These are phyloP conservation scores for Ganoderma resinaceum DNA, from an alignment of 1,284 basidiomycete genomes.

Conservation along the genomic window DNA sequence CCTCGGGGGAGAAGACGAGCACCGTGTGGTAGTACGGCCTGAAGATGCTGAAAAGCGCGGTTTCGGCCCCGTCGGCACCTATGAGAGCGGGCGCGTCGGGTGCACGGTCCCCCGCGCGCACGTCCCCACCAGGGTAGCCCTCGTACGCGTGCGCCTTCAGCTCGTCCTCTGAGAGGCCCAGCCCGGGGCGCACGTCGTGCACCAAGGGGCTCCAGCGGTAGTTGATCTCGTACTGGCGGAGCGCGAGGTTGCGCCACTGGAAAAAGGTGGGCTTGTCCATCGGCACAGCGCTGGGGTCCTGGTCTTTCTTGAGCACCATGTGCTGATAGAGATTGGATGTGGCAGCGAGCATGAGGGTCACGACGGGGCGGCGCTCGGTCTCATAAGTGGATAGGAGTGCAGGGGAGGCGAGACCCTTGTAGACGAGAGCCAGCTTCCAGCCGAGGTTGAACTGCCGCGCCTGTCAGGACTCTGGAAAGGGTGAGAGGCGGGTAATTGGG, in stretches of 20 bases:
- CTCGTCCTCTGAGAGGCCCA: constrained; percentile 11
- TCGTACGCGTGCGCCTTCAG: constrained; percentile 19
- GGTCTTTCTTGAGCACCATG: background rate
- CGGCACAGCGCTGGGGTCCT: background rate
- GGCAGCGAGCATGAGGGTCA: constrained; percentile 34
- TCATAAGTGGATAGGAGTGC: constrained; percentile 36
- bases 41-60: constrained; percentile 37
- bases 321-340: constrained; percentile 23
- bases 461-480: constrained; percentile 17
- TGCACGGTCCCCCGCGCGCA: constrained; percentile 53
- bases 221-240: constrained; percentile 53
- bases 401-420: constrained; percentile 34
- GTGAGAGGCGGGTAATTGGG: constrained; percentile 30
- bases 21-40: constrained; percentile 36
- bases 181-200: constrained; percentile 42
- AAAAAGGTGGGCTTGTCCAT: constrained; percentile 1
- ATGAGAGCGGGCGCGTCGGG: constrained; percentile 49
- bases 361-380: constrained; percentile 39
- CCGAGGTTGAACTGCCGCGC: constrained; percentile 38
- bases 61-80: constrained; percentile 20
- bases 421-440: constrained; percentile 42
- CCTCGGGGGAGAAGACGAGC: constrained; percentile 33
- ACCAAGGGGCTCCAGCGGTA: constrained; percentile 55
- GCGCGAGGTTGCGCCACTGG: constrained; percentile 19
- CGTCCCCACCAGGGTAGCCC: constrained; percentile 27